Evolutionary conservation across 202 grass and related monocot species (phyloP).

Genomic region (Hordeum pubiflorum): DNA sequence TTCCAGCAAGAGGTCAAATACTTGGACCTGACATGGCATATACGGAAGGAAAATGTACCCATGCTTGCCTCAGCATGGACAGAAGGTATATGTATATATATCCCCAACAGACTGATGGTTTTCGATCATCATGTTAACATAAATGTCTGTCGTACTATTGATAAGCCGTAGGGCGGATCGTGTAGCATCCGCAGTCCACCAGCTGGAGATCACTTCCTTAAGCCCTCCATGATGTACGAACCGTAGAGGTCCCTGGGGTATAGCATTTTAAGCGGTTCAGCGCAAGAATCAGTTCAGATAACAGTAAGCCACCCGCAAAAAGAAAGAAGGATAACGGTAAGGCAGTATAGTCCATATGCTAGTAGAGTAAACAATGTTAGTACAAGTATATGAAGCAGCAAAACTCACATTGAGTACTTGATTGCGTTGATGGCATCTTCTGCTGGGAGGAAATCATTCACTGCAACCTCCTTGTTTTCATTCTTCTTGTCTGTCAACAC

Average conservation of each 20-base stretch:
- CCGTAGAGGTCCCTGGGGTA: conserved; percentile 76
- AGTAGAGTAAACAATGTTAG: background rate
- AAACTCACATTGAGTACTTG: conserved; percentile 84
- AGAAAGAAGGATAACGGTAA: background rate
- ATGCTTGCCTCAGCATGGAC: conserved; percentile 16
- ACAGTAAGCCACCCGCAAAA: background rate
- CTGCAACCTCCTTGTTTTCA: conserved; percentile 95
- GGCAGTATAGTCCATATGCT: background rate
- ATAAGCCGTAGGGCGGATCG: background rate
- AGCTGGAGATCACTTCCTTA: conserved; percentile 60
- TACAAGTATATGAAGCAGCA: background rate
- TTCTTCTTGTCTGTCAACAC: conserved; percentile 83
- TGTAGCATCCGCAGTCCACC: conserved; percentile 9
- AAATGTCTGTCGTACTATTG: background rate
- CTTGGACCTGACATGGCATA: conserved; percentile 17
- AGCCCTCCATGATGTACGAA: conserved; percentile 68
- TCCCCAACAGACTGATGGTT: conserved; percentile 13
- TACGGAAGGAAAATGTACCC: conserved; percentile 15
- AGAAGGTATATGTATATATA: conserved; percentile 21
- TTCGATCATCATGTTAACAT: conserved; percentile 16
- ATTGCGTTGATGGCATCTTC: conserved; percentile 71
- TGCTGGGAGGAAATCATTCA: conserved; percentile 94
- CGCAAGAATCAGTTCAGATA: background rate
- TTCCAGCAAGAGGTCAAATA: conserved; percentile 16
- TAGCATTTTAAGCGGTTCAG: conserved; percentile 6